These are phyloP conservation scores for Aschersonia sp. DNA, from an alignment of 2,329 filamentous ascomycete genomes.

Conservation along the genomic window DNA sequence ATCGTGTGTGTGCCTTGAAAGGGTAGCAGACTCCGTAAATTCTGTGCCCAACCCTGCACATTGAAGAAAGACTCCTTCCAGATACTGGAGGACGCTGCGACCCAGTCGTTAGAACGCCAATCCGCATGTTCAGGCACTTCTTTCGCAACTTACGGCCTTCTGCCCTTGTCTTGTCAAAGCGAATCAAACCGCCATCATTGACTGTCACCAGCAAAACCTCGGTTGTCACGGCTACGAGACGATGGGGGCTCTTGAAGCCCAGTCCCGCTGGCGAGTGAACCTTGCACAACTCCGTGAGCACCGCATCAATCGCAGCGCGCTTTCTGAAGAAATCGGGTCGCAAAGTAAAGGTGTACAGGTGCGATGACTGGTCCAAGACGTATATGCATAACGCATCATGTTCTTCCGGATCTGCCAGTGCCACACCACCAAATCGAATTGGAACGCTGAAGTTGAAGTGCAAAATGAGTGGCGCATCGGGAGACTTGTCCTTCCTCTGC, in stretches of 20 bases:
- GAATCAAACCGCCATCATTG: constrained; percentile 62
- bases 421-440: constrained; percentile 66
- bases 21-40: constrained; percentile 49
- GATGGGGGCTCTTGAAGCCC: constrained; percentile 64
- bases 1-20: constrained; percentile 52
- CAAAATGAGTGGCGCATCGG: constrained; percentile 61
- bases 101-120: neutral
- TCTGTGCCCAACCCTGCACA: constrained; percentile 57
- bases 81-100: constrained; percentile 11
- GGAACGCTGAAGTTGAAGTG: constrained; percentile 62
- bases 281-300: constrained; percentile 65
- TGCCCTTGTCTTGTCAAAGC: constrained; percentile 45
- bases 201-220: constrained; percentile 69
- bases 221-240: constrained; percentile 60
- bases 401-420: constrained; percentile 65
- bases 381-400: constrained; percentile 68
- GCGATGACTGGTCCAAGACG: constrained; percentile 63
- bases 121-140: neutral
- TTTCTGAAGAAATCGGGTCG: constrained; percentile 70
- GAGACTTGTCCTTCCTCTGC: constrained; percentile 48
- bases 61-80: constrained; percentile 67
- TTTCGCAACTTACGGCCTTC: constrained; percentile 27
- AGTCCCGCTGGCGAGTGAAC: constrained; percentile 60
- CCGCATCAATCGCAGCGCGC: constrained; percentile 53
- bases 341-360: constrained; percentile 73